Base-by-base conservation (phyloP, 2,329 filamentous ascomycete species). In the Alternaria arbusti region DNA sequence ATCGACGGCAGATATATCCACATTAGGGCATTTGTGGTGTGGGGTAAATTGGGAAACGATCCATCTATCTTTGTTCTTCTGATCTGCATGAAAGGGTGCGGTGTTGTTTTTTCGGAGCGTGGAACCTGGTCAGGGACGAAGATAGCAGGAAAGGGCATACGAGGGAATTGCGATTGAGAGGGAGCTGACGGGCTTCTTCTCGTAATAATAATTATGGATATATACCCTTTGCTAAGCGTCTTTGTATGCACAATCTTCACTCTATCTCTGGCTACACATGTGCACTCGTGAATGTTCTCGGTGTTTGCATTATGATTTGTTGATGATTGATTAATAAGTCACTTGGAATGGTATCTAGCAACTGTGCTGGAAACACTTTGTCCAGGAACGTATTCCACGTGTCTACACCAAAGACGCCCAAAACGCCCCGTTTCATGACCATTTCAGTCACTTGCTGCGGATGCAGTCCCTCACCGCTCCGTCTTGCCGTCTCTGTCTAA, bases 401-500 rank as follows among this genome's bases (percentile, higher is more conserved):
- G 55, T 57, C 44, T 52, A 58, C 40, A 47, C 59, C 36, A 28
- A 36, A 30, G 55, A 65, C 60, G 54, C 58, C 61, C 32, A 28
- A 61, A 65, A 52, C 49, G 49, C 49, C 62, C 63, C 59, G 22
- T 56, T n/a, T n/a, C 49, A 50, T 47, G 57, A 32, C 32, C 22
- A 44, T 26, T 40, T 12, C 25, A 47, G 13, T 46, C 20, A 13
- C 43, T 26, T 15, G 32, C 12, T 17, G 17, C 17, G 47, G 22
- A 45, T n/a, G 25, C 40, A 46, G 20, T 30, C 36, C 11, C 26
- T 30, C 26, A 76, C 56, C 69, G 63, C 65, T 71, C 70, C 20
- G 67, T 55, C 54, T 72, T 74, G 13, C 66, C 78, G 65, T 87
- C 86, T 64, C 85, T 84, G 60, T 87, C 85, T 40, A 94, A 81